Evolutionary conservation across 1,284 basidiomycete genomes (phyloP), one percentile per base, ranked within the genome.

Genomic region (Kalmanozyma brasiliensis): DNA sequence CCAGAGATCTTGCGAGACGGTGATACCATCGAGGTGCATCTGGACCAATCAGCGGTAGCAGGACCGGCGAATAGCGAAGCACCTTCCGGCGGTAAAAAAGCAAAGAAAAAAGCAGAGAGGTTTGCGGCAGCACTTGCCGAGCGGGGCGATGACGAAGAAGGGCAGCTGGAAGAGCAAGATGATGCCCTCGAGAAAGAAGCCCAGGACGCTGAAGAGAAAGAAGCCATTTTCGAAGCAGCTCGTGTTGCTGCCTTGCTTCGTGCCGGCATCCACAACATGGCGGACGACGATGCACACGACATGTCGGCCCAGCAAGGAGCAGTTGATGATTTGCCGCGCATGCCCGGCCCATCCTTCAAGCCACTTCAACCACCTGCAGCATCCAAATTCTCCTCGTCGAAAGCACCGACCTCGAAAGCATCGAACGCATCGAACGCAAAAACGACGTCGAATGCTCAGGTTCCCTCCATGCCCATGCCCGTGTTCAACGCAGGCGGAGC

Each of bases 1-100:
- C 45, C 63, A 3, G 52, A 61, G 11, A 45, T 67, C 9, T 20
- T 76, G 14, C 51, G 61, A 2, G 74, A 76, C 35, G 65, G 53
- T 9, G 74, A 74, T 23, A 37, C 43, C 4, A 11, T 76, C n/a
- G 41, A 46, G 22, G 49, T 65, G 11, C 17, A 43, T 30, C 17
- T 65, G 8, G 30, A 52, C 22, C 29, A 17, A 14, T n/a, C 24
- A 11, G 24, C 45, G 33, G 37, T 10, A n/a, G 29, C 26, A 10
- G 23, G 4, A 24, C 26, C 26, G 11, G 11, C 26, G 11, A 6
- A 29, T 11, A 29, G 26, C 26, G 11, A 29, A 11, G 6, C 26
- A 6, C 11, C 26, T 11, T 29, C 26, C n/a, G n/a, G n/a, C n/a
- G n/a, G n/a, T n/a, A n/a, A n/a, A n/a, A n/a, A n/a, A n/a, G n/a